Base-by-base conservation (phyloP, 305 asterid species). In the Stenogyne calaminthoides region DNA sequence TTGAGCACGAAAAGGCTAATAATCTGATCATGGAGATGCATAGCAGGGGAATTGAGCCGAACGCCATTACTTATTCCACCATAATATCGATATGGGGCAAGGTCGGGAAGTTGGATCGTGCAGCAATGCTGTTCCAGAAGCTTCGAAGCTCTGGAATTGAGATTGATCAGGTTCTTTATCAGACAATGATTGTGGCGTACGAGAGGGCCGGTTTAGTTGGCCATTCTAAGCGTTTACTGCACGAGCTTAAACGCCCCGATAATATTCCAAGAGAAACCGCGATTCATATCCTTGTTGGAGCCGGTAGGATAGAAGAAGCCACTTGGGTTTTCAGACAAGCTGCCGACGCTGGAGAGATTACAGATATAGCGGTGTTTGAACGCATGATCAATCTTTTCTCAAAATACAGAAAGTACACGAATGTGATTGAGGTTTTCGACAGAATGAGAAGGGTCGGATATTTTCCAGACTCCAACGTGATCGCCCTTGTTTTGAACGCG, bases 281-380 rank as follows among this genome's bases (percentile, higher is more conserved):
- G 37, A 78, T 94, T 27, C 80, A 56, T 9, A 86, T 90, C 73
- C 97, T 94, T 16, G 95, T 96, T 6, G 82, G 95, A 20, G 93
- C 99, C 9, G 97, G 97, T 59, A 85, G 97, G 59, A 60, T 94
- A 42, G 99, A 94, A 71, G 99, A 91, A 76, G 99, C 97, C 20
- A 91, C 95, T 0, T 94, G 97, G 97, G 95, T 90, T 56, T 94
- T 91, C 78, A 84, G 99, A 67, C 95, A 82, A 77, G 97, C 95
- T 9, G 77, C 83, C 49, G 91, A 88, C 74, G 88, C 87, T 22
- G 91, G 93, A 71, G 97, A 94, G 70, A 80, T 94, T 59, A 94
- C 88, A 71, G 88, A 85, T 34, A 87, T 91, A 70, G 65, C 90
- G 0, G 89, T 89, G 32, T 94, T 85, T 14, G 89, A 86, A 63